phyloP scores from a whole-genome alignment of 1,139 yeast genomes.

The Magnusiomyces paraingens region DNA sequence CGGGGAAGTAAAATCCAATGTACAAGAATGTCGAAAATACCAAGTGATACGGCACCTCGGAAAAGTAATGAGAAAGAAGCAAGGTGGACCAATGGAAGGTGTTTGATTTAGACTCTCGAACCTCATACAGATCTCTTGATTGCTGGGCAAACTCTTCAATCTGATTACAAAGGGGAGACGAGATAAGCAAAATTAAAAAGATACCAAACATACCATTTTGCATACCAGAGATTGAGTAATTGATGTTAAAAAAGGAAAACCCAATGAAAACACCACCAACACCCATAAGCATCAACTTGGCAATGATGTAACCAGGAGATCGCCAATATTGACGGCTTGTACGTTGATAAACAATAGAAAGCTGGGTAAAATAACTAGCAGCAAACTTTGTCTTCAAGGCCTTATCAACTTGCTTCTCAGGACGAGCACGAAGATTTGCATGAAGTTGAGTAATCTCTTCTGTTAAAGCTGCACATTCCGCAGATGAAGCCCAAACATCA shows the following conservation, averaged over 20 bases:
- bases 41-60: slow-evolving; percentile 39
- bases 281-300: slow-evolving; percentile 42
- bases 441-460: slow-evolving; percentile 36
- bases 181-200: slow-evolving; percentile 50
- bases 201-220: slow-evolving; percentile 37
- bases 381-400: slow-evolving; percentile 24
- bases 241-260: slow-evolving; percentile 41
- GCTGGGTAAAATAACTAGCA: slow-evolving; percentile 31
- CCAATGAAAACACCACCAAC: slow-evolving; percentile 47
- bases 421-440: slow-evolving; percentile 28
- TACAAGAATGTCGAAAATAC: slow-evolving; percentile 29
- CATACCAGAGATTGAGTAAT: slow-evolving; percentile 30
- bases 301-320: slow-evolving; percentile 31
- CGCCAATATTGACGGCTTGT: slow-evolving; percentile 37
- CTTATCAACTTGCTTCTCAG: slow-evolving; percentile 23
- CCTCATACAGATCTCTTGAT: slow-evolving; percentile 50
- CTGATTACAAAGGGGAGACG: slow-evolving; percentile 53
- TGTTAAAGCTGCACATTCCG: slow-evolving; percentile 41
- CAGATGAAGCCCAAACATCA: slow-evolving; percentile 55
- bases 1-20: slow-evolving; percentile 38
- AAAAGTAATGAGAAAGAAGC: slow-evolving; percentile 36
- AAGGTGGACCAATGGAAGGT: slow-evolving; percentile 55
- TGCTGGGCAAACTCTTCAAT: slow-evolving; percentile 42
- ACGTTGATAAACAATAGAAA: slow-evolving; percentile 33
- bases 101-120: slow-evolving; percentile 54